Evolutionary conservation across 768 basidiomycete genomes (phyloP), one percentile per base, ranked within the genome.

Genomic region (Artomyces pyxidatus): DNA sequence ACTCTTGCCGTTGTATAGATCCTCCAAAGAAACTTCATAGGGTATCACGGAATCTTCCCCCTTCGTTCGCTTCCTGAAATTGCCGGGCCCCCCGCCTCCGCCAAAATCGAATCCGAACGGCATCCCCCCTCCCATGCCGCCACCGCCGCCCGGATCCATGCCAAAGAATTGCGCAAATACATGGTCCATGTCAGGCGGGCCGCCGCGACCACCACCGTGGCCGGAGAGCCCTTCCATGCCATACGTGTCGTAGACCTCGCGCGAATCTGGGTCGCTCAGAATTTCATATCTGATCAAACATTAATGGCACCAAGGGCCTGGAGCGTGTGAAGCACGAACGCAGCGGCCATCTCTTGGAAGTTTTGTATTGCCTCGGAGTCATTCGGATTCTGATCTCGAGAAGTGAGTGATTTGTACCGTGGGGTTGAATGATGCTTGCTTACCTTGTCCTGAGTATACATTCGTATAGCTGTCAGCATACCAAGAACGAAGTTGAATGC

Each of bases 281-380:
- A 88, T 82, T 64, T 93, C 91, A 56, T 94, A 94, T 14, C 88
- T 90, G 57, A 39, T 45, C 26, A 12, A 17, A 7, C 30, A 40
- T 35, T 17, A 17, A 35, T 25, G 42, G 54, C 19, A 25, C 6
- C 23, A 12, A 40, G 21, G 35, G 12, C 35, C 7, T 12, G 17
- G 14, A 29, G 45, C 23, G 30, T 19, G 42, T 6, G 42, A 30
- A 45, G 22, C 40, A 77, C 85, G 49, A 63, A 93, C 84, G 92
- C 92, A 17, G 90, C 83, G 37, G 79, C 85, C 69, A 94, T 83
- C 61, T 88, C 86, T 65, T 95, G 92, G 58, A 95, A 95, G 52
- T 82, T 87, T 54, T 81, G 74, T 51, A 78, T 78, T 17, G 92
- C 92, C 58, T 79, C 71, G 28, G 91, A 90, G 60, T 94, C 82